phyloP scores from a whole-genome alignment of 1,284 basidiomycete species.

The Cutaneotrichosporon arboriforme region DNA sequence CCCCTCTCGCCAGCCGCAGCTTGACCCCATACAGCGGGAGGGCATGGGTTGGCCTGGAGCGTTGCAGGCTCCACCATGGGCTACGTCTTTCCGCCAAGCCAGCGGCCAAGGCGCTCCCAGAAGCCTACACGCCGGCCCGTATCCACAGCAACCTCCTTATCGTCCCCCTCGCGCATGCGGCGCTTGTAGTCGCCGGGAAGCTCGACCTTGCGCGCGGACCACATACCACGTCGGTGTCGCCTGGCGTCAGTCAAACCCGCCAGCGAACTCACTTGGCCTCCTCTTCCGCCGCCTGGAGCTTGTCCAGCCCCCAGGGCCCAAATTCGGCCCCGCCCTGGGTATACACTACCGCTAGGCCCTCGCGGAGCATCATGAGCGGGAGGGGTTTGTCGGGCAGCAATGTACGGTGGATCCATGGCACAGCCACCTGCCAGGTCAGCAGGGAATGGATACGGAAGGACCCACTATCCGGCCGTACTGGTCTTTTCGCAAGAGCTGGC shows the following conservation, averaged over 20 bases:
- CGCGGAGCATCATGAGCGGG: slow-evolving; percentile 68
- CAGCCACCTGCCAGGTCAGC: slow-evolving; percentile 57
- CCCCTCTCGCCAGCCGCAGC: no score
- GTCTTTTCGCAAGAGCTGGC: slow-evolving; percentile 67
- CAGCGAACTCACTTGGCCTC: slow-evolving; percentile 60
- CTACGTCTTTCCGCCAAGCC: slow-evolving; percentile 18
- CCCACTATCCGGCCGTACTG: slow-evolving; percentile 73
- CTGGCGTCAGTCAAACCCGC: slow-evolving; percentile 9
- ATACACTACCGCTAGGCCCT: slow-evolving; percentile 70
- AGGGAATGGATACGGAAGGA: slow-evolving; percentile 2
- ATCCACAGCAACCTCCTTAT: not conserved
- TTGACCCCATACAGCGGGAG: no score
- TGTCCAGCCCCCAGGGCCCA: slow-evolving; percentile 61
- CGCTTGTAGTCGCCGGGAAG: slow-evolving; percentile 74
- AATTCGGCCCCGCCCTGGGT: slow-evolving; percentile 71
- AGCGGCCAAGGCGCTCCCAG: slow-evolving; percentile 13
- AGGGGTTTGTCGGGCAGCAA: slow-evolving; percentile 55
- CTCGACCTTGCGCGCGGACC: slow-evolving; percentile 58
- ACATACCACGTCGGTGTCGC: slow-evolving; percentile 64
- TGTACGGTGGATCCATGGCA: slow-evolving; percentile 51
- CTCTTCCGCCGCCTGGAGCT: slow-evolving; percentile 57
- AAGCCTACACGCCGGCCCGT: not conserved
- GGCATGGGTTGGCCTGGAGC: no score
- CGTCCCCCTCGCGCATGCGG: slow-evolving; percentile 48
- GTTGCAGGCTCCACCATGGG: no score